Conservation (phyloP, 768 basidiomycete genomes). For the Serendipita sp. region DNA sequence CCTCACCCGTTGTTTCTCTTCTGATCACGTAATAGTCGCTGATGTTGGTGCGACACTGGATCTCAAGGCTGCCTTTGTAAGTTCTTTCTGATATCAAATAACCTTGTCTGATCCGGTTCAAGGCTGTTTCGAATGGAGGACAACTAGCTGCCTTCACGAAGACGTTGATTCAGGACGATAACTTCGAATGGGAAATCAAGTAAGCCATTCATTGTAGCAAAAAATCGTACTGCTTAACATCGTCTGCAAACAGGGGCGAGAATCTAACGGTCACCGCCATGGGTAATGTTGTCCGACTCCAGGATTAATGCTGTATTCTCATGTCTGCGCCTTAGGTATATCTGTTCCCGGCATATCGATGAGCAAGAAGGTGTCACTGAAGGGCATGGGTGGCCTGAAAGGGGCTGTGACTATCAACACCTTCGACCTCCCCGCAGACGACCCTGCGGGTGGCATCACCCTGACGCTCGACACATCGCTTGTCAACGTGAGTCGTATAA, state of each 20-base stretch:
- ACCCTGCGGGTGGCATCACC: conserved; percentile 55
- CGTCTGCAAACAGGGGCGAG: conserved; percentile 25
- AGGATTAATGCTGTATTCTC: neutral
- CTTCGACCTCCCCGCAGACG: conserved; percentile 56
- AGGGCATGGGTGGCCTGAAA: conserved; percentile 55
- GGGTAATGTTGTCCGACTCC: conserved; percentile 21
- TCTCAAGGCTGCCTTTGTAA: conserved; percentile 33
- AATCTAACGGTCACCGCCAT: conserved; percentile 49
- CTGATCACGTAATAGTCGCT: conserved; percentile 14
- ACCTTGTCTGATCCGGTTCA: too few species aligned
- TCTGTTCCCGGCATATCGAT: conserved; percentile 40
- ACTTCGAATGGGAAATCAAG: conserved; percentile 51
- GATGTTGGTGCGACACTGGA: conserved; percentile 49
- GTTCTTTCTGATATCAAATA: too few species aligned
- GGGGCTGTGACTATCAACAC: conserved; percentile 45
- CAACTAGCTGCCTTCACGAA: conserved; percentile 52
- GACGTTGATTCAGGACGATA: conserved; percentile 43
- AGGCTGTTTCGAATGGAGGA: conserved; percentile 35
- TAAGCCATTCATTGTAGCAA: too few species aligned
- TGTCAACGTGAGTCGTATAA: conserved; percentile 26
- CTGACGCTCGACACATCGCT: conserved; percentile 46
- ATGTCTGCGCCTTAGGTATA: conserved; percentile 28
- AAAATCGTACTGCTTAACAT: too few species aligned
- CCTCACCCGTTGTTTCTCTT: neutral
- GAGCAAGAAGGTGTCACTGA: conserved; percentile 43